Evolutionary conservation across 2,329 filamentous ascomycete genomes (phyloP), one percentile per base, ranked within the genome.

Genomic region (Huntiella savannae): DNA sequence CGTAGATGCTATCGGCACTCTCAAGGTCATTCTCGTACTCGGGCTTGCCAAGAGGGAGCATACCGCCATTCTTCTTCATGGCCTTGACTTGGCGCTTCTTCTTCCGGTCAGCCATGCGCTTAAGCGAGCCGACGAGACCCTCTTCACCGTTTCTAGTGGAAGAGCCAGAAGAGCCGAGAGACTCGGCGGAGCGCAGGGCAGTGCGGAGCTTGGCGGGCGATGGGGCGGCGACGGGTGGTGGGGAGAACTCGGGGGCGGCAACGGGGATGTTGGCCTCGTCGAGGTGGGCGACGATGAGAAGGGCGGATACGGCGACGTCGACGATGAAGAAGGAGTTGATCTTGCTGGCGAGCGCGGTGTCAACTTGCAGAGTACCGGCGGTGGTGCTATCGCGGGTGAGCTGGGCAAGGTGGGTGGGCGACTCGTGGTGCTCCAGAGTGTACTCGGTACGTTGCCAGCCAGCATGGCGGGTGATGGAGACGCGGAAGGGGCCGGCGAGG

Each of bases 21-120:
- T 78, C 75, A 4, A 79, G 57, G 52, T 79, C 75, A 34, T 78
- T 60, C 57, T 73, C 75, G 48, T 77, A 70, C 52, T 77, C 70
- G 55, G 72, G 65, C 52, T 63, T 66, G 33, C 32, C 41, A 12
- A 38, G 33, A 4, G 22, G 38, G n/a, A 22, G 22, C 13, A 36
- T 37, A 17, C 39, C 28, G 16, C 46, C 41, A 33, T 44, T 39
- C 48, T 40, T 38, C 4, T 36, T 44, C 33, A 37, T 37, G 8
- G 57, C 57, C 46, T 58, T 57, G 53, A 59, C 60, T 54, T 55
- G 57, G 39, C 48, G 49, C 51, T 54, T 55, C 49, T 56, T 56
- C 33, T 58, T 48, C 51, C 50, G 51, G 15, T 40, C 34, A 11
- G 45, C 40, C 40, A 50, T 43, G 5, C 45, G 36, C 19, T 46